These are phyloP conservation scores for Alternaria gaisen DNA, from an alignment of 2,329 filamentous ascomycete species.

Conservation along the genomic window DNA sequence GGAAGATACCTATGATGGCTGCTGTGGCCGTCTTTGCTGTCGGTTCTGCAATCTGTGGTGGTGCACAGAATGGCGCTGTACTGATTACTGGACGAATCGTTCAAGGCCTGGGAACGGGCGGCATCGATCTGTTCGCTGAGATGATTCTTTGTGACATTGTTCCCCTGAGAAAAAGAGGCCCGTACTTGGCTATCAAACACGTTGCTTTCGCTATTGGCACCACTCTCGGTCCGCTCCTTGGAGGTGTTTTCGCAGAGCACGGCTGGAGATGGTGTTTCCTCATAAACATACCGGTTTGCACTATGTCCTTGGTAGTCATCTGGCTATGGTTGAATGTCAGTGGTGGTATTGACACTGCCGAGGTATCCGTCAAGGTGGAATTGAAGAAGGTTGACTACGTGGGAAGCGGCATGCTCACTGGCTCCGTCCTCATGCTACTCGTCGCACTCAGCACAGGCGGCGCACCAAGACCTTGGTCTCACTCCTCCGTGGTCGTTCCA, in stretches of 20 bases:
- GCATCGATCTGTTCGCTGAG: slow-evolving; percentile 57
- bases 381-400: slow-evolving; percentile 52
- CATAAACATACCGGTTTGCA: slow-evolving; percentile 48
- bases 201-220: slow-evolving; percentile 38
- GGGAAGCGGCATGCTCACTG: slow-evolving; percentile 57
- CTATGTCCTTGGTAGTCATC: slow-evolving; percentile 37
- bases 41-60: slow-evolving; percentile 63
- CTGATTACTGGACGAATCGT: slow-evolving; percentile 66
- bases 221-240: slow-evolving; percentile 41
- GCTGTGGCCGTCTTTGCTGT: slow-evolving; percentile 60
- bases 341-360: slow-evolving; percentile 22
- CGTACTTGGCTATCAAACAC: slow-evolving; percentile 48
- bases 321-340: slow-evolving; percentile 42
- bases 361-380: slow-evolving; percentile 22
- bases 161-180: slow-evolving; percentile 56
- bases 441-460: slow-evolving; percentile 58
- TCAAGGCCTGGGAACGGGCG: slow-evolving; percentile 62
- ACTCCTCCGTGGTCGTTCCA: slow-evolving; percentile 52
- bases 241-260: slow-evolving; percentile 44
- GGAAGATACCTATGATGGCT: slow-evolving; percentile 50
- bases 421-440: slow-evolving; percentile 53
- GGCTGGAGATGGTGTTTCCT: slow-evolving; percentile 60
- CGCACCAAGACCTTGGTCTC: slow-evolving; percentile 54
- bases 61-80: slow-evolving; percentile 54
- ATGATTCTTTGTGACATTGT: slow-evolving; percentile 63